Evolutionary conservation across 495 filamentous ascomycete genomes (phyloP).

Genomic region (Aspergillus asperescens): DNA sequence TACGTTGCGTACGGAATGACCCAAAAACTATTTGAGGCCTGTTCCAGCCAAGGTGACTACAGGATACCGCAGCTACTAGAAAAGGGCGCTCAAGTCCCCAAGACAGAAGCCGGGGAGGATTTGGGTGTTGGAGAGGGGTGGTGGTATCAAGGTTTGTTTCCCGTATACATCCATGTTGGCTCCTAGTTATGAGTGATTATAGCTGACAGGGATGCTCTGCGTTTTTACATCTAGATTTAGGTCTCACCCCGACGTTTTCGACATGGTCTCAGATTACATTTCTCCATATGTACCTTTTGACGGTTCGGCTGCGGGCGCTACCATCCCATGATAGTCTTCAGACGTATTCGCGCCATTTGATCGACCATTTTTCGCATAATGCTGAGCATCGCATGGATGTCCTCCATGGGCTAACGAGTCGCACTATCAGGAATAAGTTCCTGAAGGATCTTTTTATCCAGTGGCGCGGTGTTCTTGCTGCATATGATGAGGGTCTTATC

Average conservation of each 20-base stretch:
- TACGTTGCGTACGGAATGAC: constrained; percentile 76
- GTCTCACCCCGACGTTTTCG: constrained; percentile 75
- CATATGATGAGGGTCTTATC: constrained; percentile 81
- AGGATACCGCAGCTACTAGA: constrained; percentile 52
- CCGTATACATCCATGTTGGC: not conserved
- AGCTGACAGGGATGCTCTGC: too few species aligned
- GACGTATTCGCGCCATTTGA: constrained; percentile 67
- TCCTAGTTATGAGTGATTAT: not conserved
- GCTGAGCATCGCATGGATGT: constrained; percentile 82
- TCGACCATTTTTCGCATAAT: constrained; percentile 91
- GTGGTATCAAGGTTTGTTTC: constrained; percentile 74
- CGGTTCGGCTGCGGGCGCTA: constrained; percentile 76
- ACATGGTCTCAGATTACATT: constrained; percentile 96
- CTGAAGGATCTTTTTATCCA: constrained; percentile 88
- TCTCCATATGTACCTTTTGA: constrained; percentile 89
- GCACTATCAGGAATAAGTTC: constrained; percentile 69
- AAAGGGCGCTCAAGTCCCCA: constrained; percentile 53
- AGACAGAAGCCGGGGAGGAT: constrained; percentile 67
- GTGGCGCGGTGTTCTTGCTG: constrained; percentile 77
- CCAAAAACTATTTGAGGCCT: constrained; percentile 71
- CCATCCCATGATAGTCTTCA: constrained; percentile 52
- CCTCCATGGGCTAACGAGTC: constrained; percentile 60
- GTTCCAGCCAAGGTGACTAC: constrained; percentile 71
- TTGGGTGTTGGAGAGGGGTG: constrained; percentile 67
- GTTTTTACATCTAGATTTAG: constrained; percentile 50